A percentile compares a stretch with the other conserved stretches of the same genome.
Conservation (phyloP, 441 rosid species). For the Macaranga tanarius region DNA sequence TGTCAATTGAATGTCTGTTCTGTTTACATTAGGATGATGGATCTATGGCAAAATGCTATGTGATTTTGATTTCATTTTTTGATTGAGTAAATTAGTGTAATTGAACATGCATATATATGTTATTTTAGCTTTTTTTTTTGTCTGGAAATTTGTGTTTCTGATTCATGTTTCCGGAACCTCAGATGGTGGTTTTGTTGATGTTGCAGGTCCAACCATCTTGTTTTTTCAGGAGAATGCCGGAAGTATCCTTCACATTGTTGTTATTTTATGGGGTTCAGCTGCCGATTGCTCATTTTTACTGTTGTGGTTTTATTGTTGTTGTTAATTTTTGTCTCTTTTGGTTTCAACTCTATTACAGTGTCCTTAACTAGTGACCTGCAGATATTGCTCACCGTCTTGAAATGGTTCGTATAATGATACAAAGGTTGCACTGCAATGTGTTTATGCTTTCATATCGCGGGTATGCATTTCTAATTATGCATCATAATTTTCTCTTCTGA, state of each 20-base stretch:
- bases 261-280: slow-evolving; percentile 5
- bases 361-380: slow-evolving; percentile 55
- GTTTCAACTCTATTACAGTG: neutral
- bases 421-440: slow-evolving; percentile 82
- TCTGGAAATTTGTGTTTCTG: neutral
- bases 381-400: slow-evolving; percentile 99
- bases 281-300: too few relatives aligned
- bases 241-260: slow-evolving; percentile 65
- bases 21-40: too few relatives aligned
- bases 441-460: slow-evolving; percentile 99
- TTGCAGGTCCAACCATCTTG: slow-evolving; percentile 94
- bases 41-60: too few relatives aligned
- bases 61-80: neutral
- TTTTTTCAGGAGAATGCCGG: slow-evolving; percentile 99
- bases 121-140: neutral
- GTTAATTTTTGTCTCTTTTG: slow-evolving; percentile 8
- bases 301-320: slow-evolving; percentile 8
- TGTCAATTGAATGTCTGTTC: too few relatives aligned
- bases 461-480: slow-evolving; percentile 40
- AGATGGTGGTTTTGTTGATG: neutral
- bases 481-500: slow-evolving; percentile 8
- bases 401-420: slow-evolving; percentile 87
- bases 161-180: neutral
- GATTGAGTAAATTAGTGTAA: neutral
- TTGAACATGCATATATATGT: neutral